phyloP scores from a whole-genome alignment of 2,329 filamentous ascomycete genomes.

The Trichophyton benhamiae region DNA sequence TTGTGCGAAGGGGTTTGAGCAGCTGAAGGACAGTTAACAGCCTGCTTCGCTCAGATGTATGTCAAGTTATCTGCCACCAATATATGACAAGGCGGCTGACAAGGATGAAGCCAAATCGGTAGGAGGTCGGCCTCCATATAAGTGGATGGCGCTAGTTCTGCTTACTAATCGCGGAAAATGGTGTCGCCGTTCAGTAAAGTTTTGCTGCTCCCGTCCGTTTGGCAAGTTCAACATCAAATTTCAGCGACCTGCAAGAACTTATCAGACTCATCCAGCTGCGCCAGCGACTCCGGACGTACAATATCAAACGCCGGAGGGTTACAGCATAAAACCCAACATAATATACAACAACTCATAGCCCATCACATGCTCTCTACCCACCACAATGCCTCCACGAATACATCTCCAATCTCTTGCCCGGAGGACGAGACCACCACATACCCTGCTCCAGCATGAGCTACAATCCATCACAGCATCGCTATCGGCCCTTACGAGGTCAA shows the following conservation, averaged over 20 bases:
- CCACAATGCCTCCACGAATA: conserved; percentile 44
- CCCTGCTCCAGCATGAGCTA: conserved; percentile 20
- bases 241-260: neutral
- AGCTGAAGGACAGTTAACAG: too few species aligned
- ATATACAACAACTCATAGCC: neutral
- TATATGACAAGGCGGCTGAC: too few species aligned
- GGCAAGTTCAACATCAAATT: neutral
- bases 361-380: neutral
- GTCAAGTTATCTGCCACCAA: too few species aligned
- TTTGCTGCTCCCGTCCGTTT: neutral
- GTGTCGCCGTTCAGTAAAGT: neutral
- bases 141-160: too few species aligned
- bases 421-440: conserved; percentile 20
- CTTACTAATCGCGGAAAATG: neutral
- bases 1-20: neutral
- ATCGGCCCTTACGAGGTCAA: neutral
- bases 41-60: too few species aligned
- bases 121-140: too few species aligned
- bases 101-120: too few species aligned
- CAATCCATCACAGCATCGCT: conserved; percentile 7
- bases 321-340: neutral
- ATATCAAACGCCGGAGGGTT: neutral
- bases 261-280: neutral
- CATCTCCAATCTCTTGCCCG: conserved; percentile 26
- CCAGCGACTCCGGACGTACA: neutral